Percentiles rank a stretch among this genome's conserved stretches.
phyloP scores from a whole-genome alignment of 257 asterid species.

The Solanum ossicruentum region DNA sequence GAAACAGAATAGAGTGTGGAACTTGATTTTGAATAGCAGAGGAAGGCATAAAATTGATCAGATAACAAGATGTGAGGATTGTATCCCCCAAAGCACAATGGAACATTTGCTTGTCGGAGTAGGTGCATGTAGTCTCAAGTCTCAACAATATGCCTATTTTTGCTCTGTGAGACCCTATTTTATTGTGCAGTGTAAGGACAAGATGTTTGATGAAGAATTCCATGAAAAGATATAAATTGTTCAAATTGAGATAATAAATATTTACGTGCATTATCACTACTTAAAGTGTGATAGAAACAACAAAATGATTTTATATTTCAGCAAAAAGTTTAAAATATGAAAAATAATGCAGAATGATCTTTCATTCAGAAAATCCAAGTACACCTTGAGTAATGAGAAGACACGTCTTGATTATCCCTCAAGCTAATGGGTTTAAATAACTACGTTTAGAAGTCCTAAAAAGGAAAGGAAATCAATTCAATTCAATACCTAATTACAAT shows the following conservation, averaged over 20 bases:
- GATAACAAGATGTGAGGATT: not conserved
- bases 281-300: no score
- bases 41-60: no score
- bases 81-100: not conserved
- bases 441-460: not conserved
- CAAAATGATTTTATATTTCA: not conserved
- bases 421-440: not conserved
- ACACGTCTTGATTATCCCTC: not conserved
- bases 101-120: not conserved
- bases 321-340: not conserved
- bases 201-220: not conserved
- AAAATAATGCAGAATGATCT: no score
- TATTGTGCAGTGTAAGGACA: not conserved
- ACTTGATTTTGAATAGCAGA: no score
- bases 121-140: not conserved
- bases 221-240: no score
- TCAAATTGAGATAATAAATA: no score
- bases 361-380: no score
- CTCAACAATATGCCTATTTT: not conserved
- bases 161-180: not conserved
- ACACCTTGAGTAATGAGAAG: not conserved
- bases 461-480: not conserved
- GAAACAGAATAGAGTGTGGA: no score
- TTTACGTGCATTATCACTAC: no score
- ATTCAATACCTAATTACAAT: not conserved